These are phyloP conservation scores for Vanrija sp. DNA, from an alignment of 1,284 basidiomycete species.

Conservation along the genomic window DNA sequence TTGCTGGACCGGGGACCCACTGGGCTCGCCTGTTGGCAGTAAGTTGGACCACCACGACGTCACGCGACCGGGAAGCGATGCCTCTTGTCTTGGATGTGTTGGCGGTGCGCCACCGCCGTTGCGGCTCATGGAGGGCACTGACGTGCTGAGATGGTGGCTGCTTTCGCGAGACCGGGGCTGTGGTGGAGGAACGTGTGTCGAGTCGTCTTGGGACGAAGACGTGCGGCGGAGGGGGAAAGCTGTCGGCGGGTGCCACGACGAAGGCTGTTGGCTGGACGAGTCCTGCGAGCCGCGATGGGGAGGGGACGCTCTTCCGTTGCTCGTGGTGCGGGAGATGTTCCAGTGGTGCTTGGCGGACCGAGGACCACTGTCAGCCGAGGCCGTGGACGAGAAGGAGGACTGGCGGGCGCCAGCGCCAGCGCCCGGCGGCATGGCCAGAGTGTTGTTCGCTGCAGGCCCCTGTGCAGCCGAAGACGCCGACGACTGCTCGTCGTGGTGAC, in stretches of 20 bases:
- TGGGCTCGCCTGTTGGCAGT: constrained; percentile 17
- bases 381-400: constrained; percentile 33
- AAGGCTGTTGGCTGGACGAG: constrained; percentile 14
- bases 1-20: background rate
- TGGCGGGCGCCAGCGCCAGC: constrained; percentile 21
- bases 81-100: background rate
- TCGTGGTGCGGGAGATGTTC: constrained; percentile 17
- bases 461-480: background rate
- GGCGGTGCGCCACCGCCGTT: background rate
- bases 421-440: constrained; percentile 12
- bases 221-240: constrained; percentile 22
- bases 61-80: constrained; percentile 33
- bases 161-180: constrained; percentile 26
- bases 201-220: constrained; percentile 19
- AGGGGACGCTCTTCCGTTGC: constrained; percentile 13
- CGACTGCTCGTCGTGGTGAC: constrained; percentile 3
- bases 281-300: constrained; percentile 5
- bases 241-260: constrained; percentile 16
- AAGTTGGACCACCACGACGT: constrained; percentile 45
- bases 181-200: constrained; percentile 5
- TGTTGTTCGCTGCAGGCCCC: background rate
- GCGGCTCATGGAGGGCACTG: constrained; percentile 28
- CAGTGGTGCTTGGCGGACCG: constrained; percentile 10
- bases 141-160: constrained; percentile 27
- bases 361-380: constrained; percentile 25